These are phyloP conservation scores for Selaginella moellendorffii DNA, from an alignment of 75 land plant genomes.

Conservation along the genomic window DNA sequence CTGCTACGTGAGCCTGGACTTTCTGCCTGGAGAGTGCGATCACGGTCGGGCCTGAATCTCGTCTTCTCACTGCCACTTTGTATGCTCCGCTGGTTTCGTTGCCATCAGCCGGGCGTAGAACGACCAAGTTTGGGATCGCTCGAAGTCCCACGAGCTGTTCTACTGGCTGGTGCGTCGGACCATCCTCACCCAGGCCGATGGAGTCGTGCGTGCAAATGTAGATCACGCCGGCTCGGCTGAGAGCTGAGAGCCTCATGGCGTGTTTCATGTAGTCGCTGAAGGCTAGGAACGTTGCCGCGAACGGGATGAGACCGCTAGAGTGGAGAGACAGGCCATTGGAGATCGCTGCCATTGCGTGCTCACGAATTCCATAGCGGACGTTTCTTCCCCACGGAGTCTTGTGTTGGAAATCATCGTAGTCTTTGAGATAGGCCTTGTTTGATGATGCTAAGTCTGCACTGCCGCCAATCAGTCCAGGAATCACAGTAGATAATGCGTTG, in stretches of 20 bases:
- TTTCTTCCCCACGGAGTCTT: conserved; percentile 54
- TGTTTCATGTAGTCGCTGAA: conserved; percentile 91
- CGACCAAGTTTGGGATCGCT: conserved; percentile 55
- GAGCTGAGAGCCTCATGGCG: conserved; percentile 64
- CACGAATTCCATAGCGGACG: conserved; percentile 68
- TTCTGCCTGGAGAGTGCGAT: conserved; percentile 72
- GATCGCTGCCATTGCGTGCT: conserved; percentile 91
- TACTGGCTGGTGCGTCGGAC: conserved; percentile 84
- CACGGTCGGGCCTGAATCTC: conserved; percentile 36
- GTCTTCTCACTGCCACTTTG: conserved; percentile 38
- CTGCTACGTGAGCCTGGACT: conserved; percentile 48
- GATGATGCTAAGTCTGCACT: conserved; percentile 89
- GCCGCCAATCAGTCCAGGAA: conserved; percentile 74
- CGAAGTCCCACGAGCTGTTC: conserved; percentile 69
- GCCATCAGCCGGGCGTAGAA: conserved; percentile 80
- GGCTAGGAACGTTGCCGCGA: conserved; percentile 70
- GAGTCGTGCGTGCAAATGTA: conserved; percentile 78
- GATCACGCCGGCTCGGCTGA: conserved; percentile 58
- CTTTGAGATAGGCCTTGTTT: conserved; percentile 59
- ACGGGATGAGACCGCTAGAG: conserved; percentile 64
- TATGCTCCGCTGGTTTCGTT: conserved; percentile 71
- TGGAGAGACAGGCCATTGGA: conserved; percentile 74
- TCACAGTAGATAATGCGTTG: conserved; percentile 42
- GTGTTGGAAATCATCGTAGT: conserved; percentile 45
- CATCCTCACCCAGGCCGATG: conserved; percentile 89